phyloP scores from a whole-genome alignment of 75 land plant species.

The Pseudotsuga menziesii region DNA sequence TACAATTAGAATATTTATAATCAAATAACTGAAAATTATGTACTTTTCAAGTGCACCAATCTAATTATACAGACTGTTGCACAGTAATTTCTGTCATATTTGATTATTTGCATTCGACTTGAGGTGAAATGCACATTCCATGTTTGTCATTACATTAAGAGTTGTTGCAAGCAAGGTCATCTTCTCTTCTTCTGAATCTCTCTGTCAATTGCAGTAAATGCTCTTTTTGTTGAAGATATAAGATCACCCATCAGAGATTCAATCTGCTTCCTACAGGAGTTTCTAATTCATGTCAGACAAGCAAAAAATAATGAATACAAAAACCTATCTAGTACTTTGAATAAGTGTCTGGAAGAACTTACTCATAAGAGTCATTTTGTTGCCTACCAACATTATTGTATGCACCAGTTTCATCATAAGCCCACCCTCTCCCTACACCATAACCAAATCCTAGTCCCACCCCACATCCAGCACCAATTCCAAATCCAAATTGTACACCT shows the following conservation, averaged over 20 bases:
- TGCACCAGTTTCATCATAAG: conserved; percentile 61
- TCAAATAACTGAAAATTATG: too few species aligned
- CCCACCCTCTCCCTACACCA: conserved; percentile 86
- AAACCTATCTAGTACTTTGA: not conserved
- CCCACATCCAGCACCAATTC: conserved; percentile 95
- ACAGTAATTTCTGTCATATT: too few species aligned
- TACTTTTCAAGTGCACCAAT: too few species aligned
- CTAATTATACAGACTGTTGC: too few species aligned
- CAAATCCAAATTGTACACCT: conserved; percentile 79
- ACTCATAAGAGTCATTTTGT: conserved; percentile 30
- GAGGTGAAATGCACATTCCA: too few species aligned
- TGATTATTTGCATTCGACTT: too few species aligned
- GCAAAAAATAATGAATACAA: not conserved
- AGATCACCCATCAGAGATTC: not conserved
- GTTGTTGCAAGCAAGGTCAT: not conserved
- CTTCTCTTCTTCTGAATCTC: not conserved
- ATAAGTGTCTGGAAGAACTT: conserved; percentile 16
- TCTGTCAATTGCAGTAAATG: not conserved
- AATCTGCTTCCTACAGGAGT: not conserved
- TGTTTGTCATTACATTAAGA: not conserved
- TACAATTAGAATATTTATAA: too few species aligned
- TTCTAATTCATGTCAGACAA: not conserved
- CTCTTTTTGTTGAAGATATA: not conserved
- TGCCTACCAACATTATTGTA: conserved; percentile 68
- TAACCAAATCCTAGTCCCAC: conserved; percentile 93